phyloP scores from a whole-genome alignment of 1,284 basidiomycete species.

The Kwoniella shivajii region DNA sequence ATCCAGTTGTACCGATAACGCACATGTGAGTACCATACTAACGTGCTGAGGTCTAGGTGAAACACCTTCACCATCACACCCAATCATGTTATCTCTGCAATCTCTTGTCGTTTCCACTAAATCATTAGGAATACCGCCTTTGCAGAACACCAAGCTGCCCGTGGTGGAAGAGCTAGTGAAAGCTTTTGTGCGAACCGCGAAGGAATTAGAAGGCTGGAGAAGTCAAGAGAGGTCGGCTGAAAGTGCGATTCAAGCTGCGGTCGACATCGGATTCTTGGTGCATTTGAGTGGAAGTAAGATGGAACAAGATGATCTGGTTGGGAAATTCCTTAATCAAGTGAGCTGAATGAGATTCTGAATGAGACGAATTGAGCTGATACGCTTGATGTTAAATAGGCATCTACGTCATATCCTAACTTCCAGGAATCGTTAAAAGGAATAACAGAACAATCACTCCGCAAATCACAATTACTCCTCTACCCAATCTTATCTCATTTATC shows the following conservation, averaged over 20 bases:
- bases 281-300: constrained; percentile 28
- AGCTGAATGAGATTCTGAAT: background rate
- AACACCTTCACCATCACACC: constrained; percentile 35
- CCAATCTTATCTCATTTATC: constrained; percentile 38
- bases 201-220: constrained; percentile 35
- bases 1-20: background rate
- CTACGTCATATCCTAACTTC: background rate
- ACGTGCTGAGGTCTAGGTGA: too few species aligned
- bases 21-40: too few species aligned
- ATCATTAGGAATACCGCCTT: constrained; percentile 39
- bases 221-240: constrained; percentile 12
- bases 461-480: constrained; percentile 41
- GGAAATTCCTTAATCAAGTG: constrained; percentile 26
- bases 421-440: constrained; percentile 18
- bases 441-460: constrained; percentile 34
- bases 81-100: constrained; percentile 38
- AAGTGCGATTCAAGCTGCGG: constrained; percentile 30
- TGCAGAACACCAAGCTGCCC: constrained; percentile 16
- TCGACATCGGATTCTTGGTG: constrained; percentile 44
- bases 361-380: background rate
- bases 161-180: constrained; percentile 28
- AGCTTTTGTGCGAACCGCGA: constrained; percentile 26
- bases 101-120: constrained; percentile 36
- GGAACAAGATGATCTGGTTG: constrained; percentile 21
- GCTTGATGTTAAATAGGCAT: background rate